These are phyloP conservation scores for Delitschia confertaspora DNA, from an alignment of 495 filamentous ascomycete species.

Conservation along the genomic window DNA sequence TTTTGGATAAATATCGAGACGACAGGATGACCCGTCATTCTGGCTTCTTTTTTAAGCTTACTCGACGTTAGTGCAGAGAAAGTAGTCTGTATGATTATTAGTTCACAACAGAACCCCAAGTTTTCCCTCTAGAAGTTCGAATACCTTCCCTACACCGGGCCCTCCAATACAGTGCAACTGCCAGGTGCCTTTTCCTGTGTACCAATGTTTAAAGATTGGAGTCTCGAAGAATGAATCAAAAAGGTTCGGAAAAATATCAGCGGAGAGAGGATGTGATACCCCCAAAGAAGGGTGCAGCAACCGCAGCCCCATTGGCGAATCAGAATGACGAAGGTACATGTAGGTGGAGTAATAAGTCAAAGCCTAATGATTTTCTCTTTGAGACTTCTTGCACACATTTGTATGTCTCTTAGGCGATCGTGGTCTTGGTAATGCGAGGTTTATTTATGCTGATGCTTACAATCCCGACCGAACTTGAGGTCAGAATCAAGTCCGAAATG, in stretches of 20 bases:
- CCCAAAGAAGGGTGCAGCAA: conserved; percentile 3
- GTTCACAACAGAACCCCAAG: background rate
- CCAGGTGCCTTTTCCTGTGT: background rate
- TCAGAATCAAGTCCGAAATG: no score
- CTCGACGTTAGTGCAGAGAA: background rate
- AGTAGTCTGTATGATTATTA: background rate
- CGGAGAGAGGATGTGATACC: background rate
- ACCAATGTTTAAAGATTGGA: conserved; percentile 4
- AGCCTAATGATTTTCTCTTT: no score
- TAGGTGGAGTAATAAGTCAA: no score
- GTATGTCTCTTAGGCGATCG: no score
- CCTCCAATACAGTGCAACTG: conserved; percentile 15
- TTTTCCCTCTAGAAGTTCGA: no score
- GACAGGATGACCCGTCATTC: background rate
- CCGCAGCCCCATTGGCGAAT: no score
- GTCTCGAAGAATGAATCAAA: conserved; percentile 8
- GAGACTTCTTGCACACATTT: no score
- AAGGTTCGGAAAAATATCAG: conserved; percentile 9
- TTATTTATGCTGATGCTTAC: no score
- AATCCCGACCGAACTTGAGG: no score
- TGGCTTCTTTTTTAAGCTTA: background rate
- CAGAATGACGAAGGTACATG: no score
- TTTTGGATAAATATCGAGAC: conserved; percentile 1
- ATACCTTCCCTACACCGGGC: conserved; percentile 15
- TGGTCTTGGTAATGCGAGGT: no score